phyloP scores from a whole-genome alignment of 1,139 yeast species.

The Lizanozyma gosingica region DNA sequence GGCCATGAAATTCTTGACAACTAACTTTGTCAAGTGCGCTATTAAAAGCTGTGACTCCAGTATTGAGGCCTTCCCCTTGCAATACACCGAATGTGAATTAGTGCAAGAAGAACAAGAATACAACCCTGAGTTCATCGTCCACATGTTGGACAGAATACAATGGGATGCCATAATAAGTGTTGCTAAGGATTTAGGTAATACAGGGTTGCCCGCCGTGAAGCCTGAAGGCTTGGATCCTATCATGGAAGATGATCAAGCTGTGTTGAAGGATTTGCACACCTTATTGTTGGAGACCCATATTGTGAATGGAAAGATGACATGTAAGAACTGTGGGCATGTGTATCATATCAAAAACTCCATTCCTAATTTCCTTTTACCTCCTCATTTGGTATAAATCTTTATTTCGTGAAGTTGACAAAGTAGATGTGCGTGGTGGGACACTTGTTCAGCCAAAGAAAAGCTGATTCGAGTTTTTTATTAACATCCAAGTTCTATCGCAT shows the following conservation, averaged over 20 bases:
- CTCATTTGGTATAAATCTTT: conserved; percentile 64
- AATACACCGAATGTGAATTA: conserved; percentile 62
- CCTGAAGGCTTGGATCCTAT: conserved; percentile 52
- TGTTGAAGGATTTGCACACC: conserved; percentile 68
- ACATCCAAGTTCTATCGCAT: too few relatives aligned
- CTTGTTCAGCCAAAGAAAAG: too few relatives aligned
- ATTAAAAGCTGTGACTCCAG: conserved; percentile 72
- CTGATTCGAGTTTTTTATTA: too few relatives aligned
- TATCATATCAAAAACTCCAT: conserved; percentile 88
- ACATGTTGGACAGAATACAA: conserved; percentile 74
- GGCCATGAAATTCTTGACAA: conserved; percentile 81
- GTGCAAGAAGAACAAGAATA: conserved; percentile 74
- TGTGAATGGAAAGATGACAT: conserved; percentile 79
- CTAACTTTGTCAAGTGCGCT: conserved; percentile 93
- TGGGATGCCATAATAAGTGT: conserved; percentile 80
- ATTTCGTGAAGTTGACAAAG: too few relatives aligned
- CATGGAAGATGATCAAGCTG: conserved; percentile 49
- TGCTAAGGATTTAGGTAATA: conserved; percentile 69
- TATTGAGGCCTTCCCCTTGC: conserved; percentile 72
- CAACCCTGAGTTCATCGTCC: conserved; percentile 70
- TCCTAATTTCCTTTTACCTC: conserved; percentile 91
- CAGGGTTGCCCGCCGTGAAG: conserved; percentile 50
- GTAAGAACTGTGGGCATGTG: conserved; percentile 78
- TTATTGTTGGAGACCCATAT: conserved; percentile 80
- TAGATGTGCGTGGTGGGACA: too few relatives aligned